Evolutionary conservation across 2,329 filamentous ascomycete species (phyloP).

Genomic region (Cyanodermella asteris): DNA sequence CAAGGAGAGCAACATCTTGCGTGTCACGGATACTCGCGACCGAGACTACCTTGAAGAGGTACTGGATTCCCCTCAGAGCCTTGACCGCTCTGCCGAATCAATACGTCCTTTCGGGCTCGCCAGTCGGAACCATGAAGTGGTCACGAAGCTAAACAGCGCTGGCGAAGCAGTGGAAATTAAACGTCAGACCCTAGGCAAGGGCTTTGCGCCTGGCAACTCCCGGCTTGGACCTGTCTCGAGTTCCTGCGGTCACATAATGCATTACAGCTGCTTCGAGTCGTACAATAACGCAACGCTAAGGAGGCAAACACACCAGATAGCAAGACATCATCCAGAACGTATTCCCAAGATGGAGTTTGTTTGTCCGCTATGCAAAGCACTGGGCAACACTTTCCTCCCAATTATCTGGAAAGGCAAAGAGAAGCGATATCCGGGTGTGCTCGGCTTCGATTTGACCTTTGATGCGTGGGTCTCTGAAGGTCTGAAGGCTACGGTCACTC

Average conservation of each 20-base stretch:
- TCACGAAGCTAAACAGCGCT: slow-evolving; percentile 52
- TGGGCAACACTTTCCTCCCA: slow-evolving; percentile 85
- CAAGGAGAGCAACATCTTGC: slow-evolving; percentile 63
- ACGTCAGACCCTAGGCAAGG: slow-evolving; percentile 68
- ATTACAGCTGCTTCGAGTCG: slow-evolving; percentile 82
- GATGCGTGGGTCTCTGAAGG: slow-evolving; percentile 44
- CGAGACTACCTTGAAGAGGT: slow-evolving; percentile 69
- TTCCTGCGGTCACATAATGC: slow-evolving; percentile 96
- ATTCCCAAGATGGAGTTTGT: slow-evolving; percentile 70
- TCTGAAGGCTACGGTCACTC: slow-evolving; percentile 26
- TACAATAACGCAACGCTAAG: slow-evolving; percentile 70
- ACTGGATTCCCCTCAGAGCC: slow-evolving; percentile 50
- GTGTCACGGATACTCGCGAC: slow-evolving; percentile 68
- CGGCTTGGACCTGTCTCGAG: slow-evolving; percentile 61
- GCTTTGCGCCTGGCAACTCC: slow-evolving; percentile 50
- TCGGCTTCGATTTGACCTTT: slow-evolving; percentile 40
- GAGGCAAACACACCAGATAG: slow-evolving; percentile 79
- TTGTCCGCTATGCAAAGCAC: slow-evolving; percentile 85
- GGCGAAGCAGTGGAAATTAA: slow-evolving; percentile 53
- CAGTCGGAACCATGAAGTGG: slow-evolving; percentile 56
- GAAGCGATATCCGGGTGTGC: slow-evolving; percentile 54
- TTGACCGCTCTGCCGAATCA: slow-evolving; percentile 66
- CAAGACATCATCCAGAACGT: slow-evolving; percentile 76
- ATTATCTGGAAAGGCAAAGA: slow-evolving; percentile 90
- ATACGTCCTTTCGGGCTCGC: slow-evolving; percentile 81